Percentiles rank a stretch among this genome's conserved stretches.
Evolutionary conservation across 148 eudicot genomes (phyloP).

Genomic region (Vaccinium darrowii): DNA sequence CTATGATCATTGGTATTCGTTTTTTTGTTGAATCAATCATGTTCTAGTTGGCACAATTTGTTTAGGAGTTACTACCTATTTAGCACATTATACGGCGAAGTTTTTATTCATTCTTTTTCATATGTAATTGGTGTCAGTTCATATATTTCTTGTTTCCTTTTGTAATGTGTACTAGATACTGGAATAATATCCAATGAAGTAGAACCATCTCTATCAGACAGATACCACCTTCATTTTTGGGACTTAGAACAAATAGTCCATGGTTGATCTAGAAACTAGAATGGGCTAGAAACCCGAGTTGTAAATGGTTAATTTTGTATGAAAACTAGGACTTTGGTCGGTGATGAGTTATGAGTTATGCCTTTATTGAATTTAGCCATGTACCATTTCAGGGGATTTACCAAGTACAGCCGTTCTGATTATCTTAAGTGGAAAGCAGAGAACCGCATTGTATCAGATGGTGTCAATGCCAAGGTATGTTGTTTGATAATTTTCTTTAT

Average conservation of each 20-base stretch:
- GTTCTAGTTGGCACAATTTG: background rate
- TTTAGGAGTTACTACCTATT: background rate
- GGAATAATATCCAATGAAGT: background rate
- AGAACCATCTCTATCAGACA: background rate
- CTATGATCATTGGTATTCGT: background rate
- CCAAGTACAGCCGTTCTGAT: constrained; percentile 45
- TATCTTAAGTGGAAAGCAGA: constrained; percentile 43
- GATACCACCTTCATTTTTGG: background rate
- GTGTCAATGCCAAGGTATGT: constrained; percentile 48
- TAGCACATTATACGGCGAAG: background rate
- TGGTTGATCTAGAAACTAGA: background rate
- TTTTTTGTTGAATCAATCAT: background rate
- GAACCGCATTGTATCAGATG: constrained; percentile 44
- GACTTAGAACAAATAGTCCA: background rate
- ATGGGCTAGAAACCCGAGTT: background rate
- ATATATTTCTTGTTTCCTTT: background rate
- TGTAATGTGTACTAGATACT: background rate
- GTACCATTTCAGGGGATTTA: constrained; percentile 41
- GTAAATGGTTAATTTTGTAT: background rate
- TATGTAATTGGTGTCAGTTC: background rate
- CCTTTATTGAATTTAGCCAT: background rate
- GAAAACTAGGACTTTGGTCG: background rate
- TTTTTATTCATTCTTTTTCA: background rate
- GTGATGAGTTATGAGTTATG: background rate
- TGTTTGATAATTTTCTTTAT: background rate